These are phyloP conservation scores for Colletotrichum theobromicola DNA, from an alignment of 2,329 filamentous ascomycete genomes.

Conservation along the genomic window DNA sequence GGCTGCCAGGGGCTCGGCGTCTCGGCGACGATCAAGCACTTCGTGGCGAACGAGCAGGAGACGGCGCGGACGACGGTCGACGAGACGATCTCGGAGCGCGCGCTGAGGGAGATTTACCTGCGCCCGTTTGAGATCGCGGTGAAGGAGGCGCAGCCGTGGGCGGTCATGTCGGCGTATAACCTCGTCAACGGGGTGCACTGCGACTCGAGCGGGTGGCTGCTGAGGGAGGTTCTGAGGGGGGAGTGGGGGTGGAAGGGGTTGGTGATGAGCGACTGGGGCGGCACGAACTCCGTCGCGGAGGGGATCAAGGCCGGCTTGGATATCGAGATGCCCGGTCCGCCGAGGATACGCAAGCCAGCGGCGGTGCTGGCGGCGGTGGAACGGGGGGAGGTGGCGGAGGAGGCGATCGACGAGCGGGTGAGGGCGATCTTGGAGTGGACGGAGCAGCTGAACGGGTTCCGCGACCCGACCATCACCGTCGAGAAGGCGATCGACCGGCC, in stretches of 20 bases:
- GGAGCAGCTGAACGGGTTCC: constrained; percentile 34
- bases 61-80: constrained; percentile 43
- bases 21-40: constrained; percentile 65
- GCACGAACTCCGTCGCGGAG: constrained; percentile 75
- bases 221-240: constrained; percentile 76
- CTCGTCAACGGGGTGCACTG: constrained; percentile 50
- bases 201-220: constrained; percentile 49
- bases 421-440: constrained; percentile 37
- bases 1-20: constrained; percentile 74
- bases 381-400: constrained; percentile 25
- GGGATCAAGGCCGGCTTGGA: constrained; percentile 78
- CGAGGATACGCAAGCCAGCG: constrained; percentile 26
- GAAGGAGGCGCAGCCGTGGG: constrained; percentile 28
- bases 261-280: constrained; percentile 74
- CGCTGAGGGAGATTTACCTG: constrained; percentile 34
- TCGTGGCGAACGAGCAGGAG: constrained; percentile 35
- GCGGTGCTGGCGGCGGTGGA: constrained; percentile 28
- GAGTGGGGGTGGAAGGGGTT: constrained; percentile 81
- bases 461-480: constrained; percentile 37
- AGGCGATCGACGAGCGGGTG: constrained; percentile 23
- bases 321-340: constrained; percentile 62
- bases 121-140: constrained; percentile 34
- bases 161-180: constrained; percentile 36
- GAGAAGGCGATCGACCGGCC: constrained; percentile 45
- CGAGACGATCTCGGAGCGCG: constrained; percentile 28